Percentiles rank a stretch among this genome's conserved stretches.
phyloP scores from a whole-genome alignment of 306 rosid species.

The Quercus rubra region DNA sequence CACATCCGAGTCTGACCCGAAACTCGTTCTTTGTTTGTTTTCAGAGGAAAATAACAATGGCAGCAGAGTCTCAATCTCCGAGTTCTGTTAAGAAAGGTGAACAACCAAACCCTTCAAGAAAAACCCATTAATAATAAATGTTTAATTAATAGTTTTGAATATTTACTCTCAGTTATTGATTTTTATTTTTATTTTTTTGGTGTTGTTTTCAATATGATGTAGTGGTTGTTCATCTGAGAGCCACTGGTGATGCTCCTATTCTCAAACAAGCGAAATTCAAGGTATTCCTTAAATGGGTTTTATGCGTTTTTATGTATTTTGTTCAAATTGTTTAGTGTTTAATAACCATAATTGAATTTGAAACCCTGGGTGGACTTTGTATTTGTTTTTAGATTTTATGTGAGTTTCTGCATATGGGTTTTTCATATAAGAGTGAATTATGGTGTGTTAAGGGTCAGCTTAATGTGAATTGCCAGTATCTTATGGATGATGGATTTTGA shows the following conservation, averaged over 20 bases:
- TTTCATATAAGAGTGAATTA: not conserved
- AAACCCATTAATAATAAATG: not conserved
- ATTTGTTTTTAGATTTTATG: not conserved
- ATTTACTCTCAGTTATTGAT: not conserved
- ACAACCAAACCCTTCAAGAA: not conserved
- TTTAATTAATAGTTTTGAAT: not conserved
- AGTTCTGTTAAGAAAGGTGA: slow-evolving; percentile 65
- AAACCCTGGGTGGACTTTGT: not conserved
- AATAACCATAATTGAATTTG: not conserved
- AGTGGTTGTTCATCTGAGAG: slow-evolving; percentile 97
- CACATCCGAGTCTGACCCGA: not conserved
- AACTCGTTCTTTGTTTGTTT: not conserved
- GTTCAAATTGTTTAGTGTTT: not conserved
- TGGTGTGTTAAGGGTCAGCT: not conserved
- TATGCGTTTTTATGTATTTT: not conserved
- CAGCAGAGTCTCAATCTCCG: slow-evolving; percentile 67
- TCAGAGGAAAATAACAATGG: slow-evolving; percentile 33
- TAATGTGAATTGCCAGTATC: not conserved
- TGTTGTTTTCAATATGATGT: slow-evolving; percentile 20
- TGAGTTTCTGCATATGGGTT: not conserved
- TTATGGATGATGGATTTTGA: not conserved
- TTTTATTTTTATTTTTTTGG: not conserved
- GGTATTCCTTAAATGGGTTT: slow-evolving; percentile 34
- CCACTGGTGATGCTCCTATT: slow-evolving; percentile 97
- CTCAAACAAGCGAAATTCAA: slow-evolving; percentile 92